Percentiles rank a stretch among this genome's conserved stretches.
Conservation (phyloP, 805 yeast species). For the Starmera caribaea region DNA sequence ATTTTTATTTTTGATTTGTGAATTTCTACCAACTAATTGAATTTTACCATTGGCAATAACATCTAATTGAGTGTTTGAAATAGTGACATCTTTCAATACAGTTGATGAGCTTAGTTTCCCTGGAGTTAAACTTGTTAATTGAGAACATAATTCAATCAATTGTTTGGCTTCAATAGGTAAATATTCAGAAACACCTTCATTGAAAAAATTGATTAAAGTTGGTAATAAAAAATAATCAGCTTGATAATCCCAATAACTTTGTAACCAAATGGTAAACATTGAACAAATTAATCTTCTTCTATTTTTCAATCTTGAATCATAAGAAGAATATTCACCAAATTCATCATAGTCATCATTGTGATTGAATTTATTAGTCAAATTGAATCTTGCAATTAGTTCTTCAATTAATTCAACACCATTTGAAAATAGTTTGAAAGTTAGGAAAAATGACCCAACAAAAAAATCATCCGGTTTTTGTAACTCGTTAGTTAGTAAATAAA, state of each 20-base stretch:
- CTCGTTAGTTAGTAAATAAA: conserved; percentile 61
- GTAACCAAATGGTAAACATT: conserved; percentile 77
- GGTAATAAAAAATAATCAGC: conserved; percentile 53
- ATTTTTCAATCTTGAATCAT: conserved; percentile 32
- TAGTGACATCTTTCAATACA: not conserved
- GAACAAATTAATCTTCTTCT: conserved; percentile 60
- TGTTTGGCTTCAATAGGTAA: conserved; percentile 60
- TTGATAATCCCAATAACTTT: conserved; percentile 74
- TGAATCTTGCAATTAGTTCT: conserved; percentile 58
- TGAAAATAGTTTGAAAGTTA: conserved; percentile 67
- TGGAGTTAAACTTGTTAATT: conserved; percentile 45
- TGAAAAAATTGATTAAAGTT: conserved; percentile 67
- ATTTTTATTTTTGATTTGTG: conserved; percentile 12
- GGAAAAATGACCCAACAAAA: conserved; percentile 63
- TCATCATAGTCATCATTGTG: conserved; percentile 23
- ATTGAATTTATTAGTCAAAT: conserved; percentile 29
- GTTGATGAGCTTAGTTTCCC: conserved; percentile 27
- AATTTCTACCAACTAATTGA: conserved; percentile 47
- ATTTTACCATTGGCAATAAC: conserved; percentile 4
- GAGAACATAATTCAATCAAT: conserved; percentile 54
- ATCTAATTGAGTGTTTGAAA: not conserved
- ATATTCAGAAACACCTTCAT: conserved; percentile 55
- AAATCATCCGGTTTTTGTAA: conserved; percentile 51
- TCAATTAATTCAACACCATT: conserved; percentile 58
- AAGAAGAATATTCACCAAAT: conserved; percentile 28